Percentiles rank a stretch among this genome's conserved stretches.
phyloP scores from a whole-genome alignment of 2,329 filamentous ascomycete genomes.

The Massarina eburnea region DNA sequence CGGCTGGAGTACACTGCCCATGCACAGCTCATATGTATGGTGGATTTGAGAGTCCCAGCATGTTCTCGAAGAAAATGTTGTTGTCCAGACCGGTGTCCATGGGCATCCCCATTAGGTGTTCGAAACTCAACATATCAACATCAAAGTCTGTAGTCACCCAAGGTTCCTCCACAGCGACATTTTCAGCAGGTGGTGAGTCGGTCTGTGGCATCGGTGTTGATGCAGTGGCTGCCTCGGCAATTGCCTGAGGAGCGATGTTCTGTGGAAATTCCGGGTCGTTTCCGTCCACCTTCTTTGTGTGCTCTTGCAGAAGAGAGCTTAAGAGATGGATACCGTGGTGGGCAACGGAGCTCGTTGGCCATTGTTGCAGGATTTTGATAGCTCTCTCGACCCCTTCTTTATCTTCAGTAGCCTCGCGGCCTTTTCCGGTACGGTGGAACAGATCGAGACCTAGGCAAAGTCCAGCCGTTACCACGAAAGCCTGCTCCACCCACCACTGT shows the following conservation, averaged over 20 bases:
- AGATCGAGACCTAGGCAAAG: conserved; percentile 33
- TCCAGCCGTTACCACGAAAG: conserved; percentile 34
- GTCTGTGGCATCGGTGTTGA: conserved; percentile 1
- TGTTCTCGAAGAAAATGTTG: conserved; percentile 27
- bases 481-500: conserved; percentile 46
- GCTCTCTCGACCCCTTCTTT: conserved; percentile 35
- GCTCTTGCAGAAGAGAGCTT: conserved; percentile 36
- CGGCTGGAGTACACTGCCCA: too few species aligned
- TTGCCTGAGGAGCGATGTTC: conserved; percentile 12
- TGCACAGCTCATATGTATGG: not conserved
- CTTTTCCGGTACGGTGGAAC: conserved; percentile 22
- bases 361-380: conserved; percentile 35
- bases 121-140: conserved; percentile 27
- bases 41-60: conserved; percentile 9
- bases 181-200: conserved; percentile 3
- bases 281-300: conserved; percentile 22
- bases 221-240: conserved; percentile 10
- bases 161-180: conserved; percentile 11
- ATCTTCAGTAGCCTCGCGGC: conserved; percentile 27
- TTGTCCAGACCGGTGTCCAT: conserved; percentile 23
- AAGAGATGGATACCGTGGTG: conserved; percentile 43
- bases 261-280: conserved; percentile 7
- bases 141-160: conserved; percentile 22
- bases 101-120: conserved; percentile 28
- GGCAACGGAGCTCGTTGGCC: conserved; percentile 44